phyloP scores from a whole-genome alignment of 2,329 filamentous ascomycete genomes.

The Berkeleyomyces basicola region DNA sequence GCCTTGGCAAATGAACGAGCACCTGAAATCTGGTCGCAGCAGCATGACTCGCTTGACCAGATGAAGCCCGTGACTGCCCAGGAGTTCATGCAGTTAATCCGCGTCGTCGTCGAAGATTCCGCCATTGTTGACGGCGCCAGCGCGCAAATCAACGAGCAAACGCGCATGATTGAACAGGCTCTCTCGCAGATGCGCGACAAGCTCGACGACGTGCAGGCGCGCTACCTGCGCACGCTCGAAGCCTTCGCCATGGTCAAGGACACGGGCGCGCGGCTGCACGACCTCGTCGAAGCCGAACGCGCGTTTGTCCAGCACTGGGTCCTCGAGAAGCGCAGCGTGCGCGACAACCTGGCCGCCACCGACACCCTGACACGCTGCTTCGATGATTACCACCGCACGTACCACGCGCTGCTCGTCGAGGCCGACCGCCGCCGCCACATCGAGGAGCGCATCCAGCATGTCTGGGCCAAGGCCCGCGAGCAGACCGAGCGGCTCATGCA shows the following conservation, averaged over 20 bases:
- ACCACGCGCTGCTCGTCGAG: slow-evolving; percentile 72
- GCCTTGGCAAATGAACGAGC: slow-evolving; percentile 51
- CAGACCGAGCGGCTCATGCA: slow-evolving; percentile 61
- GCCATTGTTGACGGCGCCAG: slow-evolving; percentile 50
- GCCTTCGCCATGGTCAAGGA: slow-evolving; percentile 52
- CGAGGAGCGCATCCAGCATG: slow-evolving; percentile 54
- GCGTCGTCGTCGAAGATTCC: slow-evolving; percentile 58
- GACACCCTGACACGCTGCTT: slow-evolving; percentile 67
- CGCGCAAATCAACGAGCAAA: slow-evolving; percentile 48
- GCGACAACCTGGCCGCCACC: slow-evolving; percentile 56
- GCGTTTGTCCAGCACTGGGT: slow-evolving; percentile 55
- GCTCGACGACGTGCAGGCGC: slow-evolving; percentile 42
- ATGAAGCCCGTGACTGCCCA: slow-evolving; percentile 56
- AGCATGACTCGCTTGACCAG: slow-evolving; percentile 25
- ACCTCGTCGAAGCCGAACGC: slow-evolving; percentile 46
- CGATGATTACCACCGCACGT: slow-evolving; percentile 68
- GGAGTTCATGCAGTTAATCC: slow-evolving; percentile 69
- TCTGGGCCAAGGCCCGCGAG: slow-evolving; percentile 62
- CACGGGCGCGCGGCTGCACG: slow-evolving; percentile 47
- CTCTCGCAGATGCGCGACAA: slow-evolving; percentile 62
- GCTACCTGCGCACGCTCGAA: slow-evolving; percentile 40
- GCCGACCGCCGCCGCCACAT: slow-evolving; percentile 57
- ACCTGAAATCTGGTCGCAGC: slow-evolving; percentile 38
- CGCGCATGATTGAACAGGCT: slow-evolving; percentile 21
- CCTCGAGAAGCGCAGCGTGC: slow-evolving; percentile 54